Percentiles rank a stretch among this genome's conserved stretches.
These are phyloP conservation scores for Barbarea vulgaris DNA, from an alignment of 345 rosid species.

Conservation along the genomic window DNA sequence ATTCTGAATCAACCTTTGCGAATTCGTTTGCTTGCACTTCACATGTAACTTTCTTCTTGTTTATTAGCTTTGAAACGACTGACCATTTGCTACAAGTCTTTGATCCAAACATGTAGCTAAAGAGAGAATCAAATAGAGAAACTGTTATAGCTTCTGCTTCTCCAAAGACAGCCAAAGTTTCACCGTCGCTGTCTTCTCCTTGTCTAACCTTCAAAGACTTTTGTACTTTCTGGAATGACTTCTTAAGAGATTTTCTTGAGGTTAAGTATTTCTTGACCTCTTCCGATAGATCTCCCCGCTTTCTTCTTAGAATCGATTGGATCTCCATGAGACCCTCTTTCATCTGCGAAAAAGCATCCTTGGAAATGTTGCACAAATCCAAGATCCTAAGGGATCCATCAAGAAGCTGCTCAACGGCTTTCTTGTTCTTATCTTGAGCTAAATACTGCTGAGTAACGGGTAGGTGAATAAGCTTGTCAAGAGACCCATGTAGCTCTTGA, in stretches of 20 bases:
- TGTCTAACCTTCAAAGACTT: conserved; percentile 22
- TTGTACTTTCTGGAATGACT: conserved; percentile 26
- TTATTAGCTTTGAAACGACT: conserved; percentile 27
- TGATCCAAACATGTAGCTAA: conserved; percentile 35
- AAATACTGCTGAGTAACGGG: conserved; percentile 26
- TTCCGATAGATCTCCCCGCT: conserved; percentile 2
- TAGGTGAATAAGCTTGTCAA: conserved; percentile 32
- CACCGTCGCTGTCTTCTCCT: not conserved
- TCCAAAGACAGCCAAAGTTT: conserved; percentile 28
- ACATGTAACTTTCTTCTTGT: conserved; percentile 20
- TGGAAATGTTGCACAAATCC: conserved; percentile 33
- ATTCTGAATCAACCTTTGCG: conserved; percentile 27
- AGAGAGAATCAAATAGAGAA: conserved; percentile 38
- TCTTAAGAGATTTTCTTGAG: conserved; percentile 25
- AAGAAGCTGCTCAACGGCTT: conserved; percentile 33
- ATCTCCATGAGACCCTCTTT: conserved; percentile 33
- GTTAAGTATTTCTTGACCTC: conserved; percentile 37
- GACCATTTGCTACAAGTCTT: conserved; percentile 22
- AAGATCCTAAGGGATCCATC: conserved; percentile 41
- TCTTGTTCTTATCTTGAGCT: conserved; percentile 31
- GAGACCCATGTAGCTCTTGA: conserved; percentile 34
- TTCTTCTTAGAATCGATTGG: conserved; percentile 36
- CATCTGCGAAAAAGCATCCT: conserved; percentile 38
- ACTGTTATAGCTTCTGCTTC: conserved; percentile 32
- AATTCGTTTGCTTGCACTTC: conserved; percentile 27